These are phyloP conservation scores for Lactifluus echinatus DNA, from an alignment of 768 basidiomycete genomes.

Conservation along the genomic window DNA sequence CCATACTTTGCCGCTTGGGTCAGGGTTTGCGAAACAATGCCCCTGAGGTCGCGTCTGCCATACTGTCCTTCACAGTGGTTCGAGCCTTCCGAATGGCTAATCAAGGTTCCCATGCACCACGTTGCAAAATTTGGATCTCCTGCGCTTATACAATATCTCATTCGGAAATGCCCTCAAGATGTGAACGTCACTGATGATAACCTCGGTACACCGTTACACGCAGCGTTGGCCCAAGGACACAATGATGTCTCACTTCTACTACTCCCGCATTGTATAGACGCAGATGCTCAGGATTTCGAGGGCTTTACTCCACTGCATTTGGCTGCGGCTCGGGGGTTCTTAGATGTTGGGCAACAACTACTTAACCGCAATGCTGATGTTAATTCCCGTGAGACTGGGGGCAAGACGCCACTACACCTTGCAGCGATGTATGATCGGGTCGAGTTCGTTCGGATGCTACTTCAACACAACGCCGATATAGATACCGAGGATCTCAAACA, in stretches of 20 bases:
- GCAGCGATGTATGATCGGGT: not conserved
- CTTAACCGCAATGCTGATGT: not conserved
- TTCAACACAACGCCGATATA: not conserved
- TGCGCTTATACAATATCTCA: too few relatives aligned
- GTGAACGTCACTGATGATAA: too few relatives aligned
- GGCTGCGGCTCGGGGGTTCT: not conserved
- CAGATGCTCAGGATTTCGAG: not conserved
- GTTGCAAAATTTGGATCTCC: too few relatives aligned
- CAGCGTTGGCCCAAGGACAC: not conserved
- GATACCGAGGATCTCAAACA: not conserved
- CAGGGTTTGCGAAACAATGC: too few relatives aligned
- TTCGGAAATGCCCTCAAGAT: too few relatives aligned
- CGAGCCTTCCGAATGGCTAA: too few relatives aligned
- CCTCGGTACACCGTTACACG: too few relatives aligned
- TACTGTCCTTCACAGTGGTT: too few relatives aligned
- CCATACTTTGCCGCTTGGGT: too few relatives aligned
- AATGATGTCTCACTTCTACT: not conserved
- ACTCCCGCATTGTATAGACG: not conserved
- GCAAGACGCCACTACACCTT: not conserved
- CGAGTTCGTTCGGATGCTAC: not conserved
- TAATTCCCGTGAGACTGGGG: not conserved
- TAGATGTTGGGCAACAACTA: not conserved
- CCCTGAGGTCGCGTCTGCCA: too few relatives aligned
- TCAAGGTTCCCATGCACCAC: too few relatives aligned
- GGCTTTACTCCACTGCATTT: not conserved